Conservation (phyloP, 306 rosid species). For the Medicago arabica region DNA sequence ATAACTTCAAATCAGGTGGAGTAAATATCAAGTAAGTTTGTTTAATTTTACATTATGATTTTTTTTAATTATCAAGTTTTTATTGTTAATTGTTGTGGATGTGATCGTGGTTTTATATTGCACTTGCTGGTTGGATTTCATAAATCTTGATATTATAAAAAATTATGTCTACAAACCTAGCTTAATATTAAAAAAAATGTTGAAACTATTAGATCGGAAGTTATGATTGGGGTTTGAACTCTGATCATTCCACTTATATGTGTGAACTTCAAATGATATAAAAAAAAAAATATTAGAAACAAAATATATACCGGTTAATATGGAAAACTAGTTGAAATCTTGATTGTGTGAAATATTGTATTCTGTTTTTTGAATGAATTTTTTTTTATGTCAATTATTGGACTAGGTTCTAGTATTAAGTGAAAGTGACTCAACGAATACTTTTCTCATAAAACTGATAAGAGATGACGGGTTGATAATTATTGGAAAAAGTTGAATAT, state of each 20-base stretch:
- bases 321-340: no score
- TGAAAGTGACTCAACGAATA: not conserved
- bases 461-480: not conserved
- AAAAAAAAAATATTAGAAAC: no score
- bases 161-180: no score
- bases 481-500: not conserved
- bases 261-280: no score
- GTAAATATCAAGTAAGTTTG: constrained; percentile 75
- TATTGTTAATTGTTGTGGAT: not conserved
- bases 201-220: no score
- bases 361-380: not conserved
- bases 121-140: not conserved
- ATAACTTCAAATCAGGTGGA: constrained; percentile 68
- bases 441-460: not conserved
- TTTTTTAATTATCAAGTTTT: not conserved
- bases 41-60: not conserved
- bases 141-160: no score
- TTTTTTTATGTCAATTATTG: not conserved
- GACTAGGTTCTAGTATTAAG: not conserved
- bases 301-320: no score
- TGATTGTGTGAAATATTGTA: not conserved
- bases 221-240: no score
- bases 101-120: not conserved
- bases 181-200: no score
- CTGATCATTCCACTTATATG: no score